These are phyloP conservation scores for Astraeus odoratus DNA, from an alignment of 768 basidiomycete genomes.

Conservation along the genomic window DNA sequence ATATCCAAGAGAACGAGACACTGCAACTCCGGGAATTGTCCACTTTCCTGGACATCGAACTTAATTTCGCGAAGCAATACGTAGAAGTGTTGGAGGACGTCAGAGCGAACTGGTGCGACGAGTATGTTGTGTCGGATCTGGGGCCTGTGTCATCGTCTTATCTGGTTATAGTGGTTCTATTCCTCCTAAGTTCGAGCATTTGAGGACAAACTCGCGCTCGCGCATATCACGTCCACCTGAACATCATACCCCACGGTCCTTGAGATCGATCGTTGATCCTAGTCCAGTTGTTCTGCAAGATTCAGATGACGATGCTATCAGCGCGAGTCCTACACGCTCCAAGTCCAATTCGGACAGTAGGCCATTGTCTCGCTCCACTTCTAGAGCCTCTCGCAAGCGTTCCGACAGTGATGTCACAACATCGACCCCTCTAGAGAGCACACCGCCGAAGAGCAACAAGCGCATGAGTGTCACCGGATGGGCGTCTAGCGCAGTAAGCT, in stretches of 20 bases:
- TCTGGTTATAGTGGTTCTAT: slow-evolving; percentile 21
- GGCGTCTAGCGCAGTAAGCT: slow-evolving; percentile 60
- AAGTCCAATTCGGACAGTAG: slow-evolving; percentile 37
- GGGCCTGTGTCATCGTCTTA: not conserved
- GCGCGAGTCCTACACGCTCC: slow-evolving; percentile 23
- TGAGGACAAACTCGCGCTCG: slow-evolving; percentile 13
- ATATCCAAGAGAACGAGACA: slow-evolving; percentile 74
- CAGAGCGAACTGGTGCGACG: slow-evolving; percentile 58
- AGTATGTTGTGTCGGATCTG: slow-evolving; percentile 35
- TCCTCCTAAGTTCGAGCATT: slow-evolving; percentile 21
- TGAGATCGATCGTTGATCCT: no score
- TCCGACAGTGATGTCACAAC: slow-evolving; percentile 47
- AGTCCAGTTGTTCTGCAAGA: no score
- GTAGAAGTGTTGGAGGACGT: slow-evolving; percentile 67
- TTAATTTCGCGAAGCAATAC: slow-evolving; percentile 69
- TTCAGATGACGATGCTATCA: slow-evolving; percentile 30
- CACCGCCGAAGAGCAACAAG: slow-evolving; percentile 33
- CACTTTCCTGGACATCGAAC: slow-evolving; percentile 63
- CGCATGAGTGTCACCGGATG: slow-evolving; percentile 38
- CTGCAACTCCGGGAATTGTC: slow-evolving; percentile 66
- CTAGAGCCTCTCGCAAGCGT: slow-evolving; percentile 59
- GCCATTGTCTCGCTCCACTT: slow-evolving; percentile 46
- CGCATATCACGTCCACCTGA: slow-evolving; percentile 23
- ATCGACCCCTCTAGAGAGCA: slow-evolving; percentile 29
- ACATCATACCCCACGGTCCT: slow-evolving; percentile 23